A percentile compares a stretch with the other conserved stretches of the same genome.
Evolutionary conservation across 352 stramenopile species (phyloP).

Genomic region (Salisapilia sapeloensis): DNA sequence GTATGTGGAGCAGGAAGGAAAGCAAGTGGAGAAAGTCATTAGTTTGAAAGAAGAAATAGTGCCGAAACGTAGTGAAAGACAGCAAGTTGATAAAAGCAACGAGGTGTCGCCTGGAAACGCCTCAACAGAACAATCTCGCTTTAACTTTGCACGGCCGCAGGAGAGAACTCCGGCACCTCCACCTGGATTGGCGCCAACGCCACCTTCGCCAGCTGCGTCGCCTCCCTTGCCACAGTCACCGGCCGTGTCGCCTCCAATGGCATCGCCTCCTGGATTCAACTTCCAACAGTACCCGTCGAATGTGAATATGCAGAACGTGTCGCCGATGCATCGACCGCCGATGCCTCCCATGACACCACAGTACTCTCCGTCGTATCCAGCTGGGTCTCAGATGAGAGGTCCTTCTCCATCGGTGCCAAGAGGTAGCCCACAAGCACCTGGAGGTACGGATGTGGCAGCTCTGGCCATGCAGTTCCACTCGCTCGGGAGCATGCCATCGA

Average conservation of each 20-base stretch:
- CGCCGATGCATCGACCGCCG: slow-evolving; percentile 2
- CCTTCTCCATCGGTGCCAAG: slow-evolving; percentile 8
- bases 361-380: slow-evolving; percentile 6
- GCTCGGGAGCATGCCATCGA: background rate
- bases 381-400: slow-evolving; percentile 9
- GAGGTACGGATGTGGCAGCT: slow-evolving; percentile 9
- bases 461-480: slow-evolving; percentile 72
- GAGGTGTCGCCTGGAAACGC: slow-evolving; percentile 5
- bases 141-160: slow-evolving; percentile 26
- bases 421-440: slow-evolving; percentile 5
- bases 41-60: slow-evolving; percentile 41
- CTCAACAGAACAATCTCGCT: slow-evolving; percentile 16
- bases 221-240: background rate
- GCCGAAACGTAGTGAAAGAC: slow-evolving; percentile 2
- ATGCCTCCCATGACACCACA: slow-evolving; percentile 4
- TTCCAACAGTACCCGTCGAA: slow-evolving; percentile 11
- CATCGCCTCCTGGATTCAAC: slow-evolving; percentile 18
- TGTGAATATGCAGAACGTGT: background rate
- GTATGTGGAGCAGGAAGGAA: slow-evolving; percentile 21
- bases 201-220: background rate
- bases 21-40: slow-evolving; percentile 33
- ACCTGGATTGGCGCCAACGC: slow-evolving; percentile 3
- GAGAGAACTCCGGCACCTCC: slow-evolving; percentile 3
- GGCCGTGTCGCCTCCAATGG: slow-evolving; percentile 2
- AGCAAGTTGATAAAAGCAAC: background rate